These are phyloP conservation scores for Podospora bellae-mahoneyi DNA, from an alignment of 495 filamentous ascomycete genomes.

Conservation along the genomic window DNA sequence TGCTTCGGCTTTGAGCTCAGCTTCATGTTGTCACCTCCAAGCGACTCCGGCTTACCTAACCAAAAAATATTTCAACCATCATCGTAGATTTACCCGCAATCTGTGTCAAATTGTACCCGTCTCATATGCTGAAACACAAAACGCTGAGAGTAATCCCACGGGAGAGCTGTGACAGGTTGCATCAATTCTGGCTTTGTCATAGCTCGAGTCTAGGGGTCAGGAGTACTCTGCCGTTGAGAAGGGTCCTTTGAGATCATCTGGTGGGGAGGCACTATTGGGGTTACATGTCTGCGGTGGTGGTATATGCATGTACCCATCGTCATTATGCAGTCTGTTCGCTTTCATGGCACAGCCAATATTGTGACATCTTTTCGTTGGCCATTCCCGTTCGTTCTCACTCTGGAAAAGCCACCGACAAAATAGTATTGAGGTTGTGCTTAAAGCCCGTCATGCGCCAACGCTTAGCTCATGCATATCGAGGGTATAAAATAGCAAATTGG, in stretches of 20 bases:
- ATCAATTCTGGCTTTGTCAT: not conserved
- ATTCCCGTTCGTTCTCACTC: too few relatives aligned
- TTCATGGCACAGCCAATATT: not conserved
- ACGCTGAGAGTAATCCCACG: not conserved
- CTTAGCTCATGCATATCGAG: not conserved
- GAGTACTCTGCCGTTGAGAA: not conserved
- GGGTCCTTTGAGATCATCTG: not conserved
- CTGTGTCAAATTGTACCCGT: not conserved
- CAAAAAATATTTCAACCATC: not conserved
- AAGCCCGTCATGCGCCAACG: not conserved
- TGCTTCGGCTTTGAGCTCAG: not conserved
- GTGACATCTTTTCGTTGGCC: too few relatives aligned
- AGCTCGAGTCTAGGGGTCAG: not conserved
- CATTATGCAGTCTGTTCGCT: too few relatives aligned
- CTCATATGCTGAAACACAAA: conserved; percentile 23
- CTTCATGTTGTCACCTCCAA: not conserved
- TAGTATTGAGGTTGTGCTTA: too few relatives aligned
- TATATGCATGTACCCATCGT: too few relatives aligned
- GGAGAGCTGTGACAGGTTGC: not conserved
- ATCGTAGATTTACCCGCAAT: not conserved
- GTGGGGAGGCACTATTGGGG: not conserved
- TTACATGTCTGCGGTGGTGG: not conserved
- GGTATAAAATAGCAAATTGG: not conserved
- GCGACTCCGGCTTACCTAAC: not conserved
- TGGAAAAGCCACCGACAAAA: too few relatives aligned